Percentiles rank a stretch among this genome's conserved stretches.
Conservation (phyloP, 2,329 filamentous ascomycete genomes). For the Pseudomassariella vexata region DNA sequence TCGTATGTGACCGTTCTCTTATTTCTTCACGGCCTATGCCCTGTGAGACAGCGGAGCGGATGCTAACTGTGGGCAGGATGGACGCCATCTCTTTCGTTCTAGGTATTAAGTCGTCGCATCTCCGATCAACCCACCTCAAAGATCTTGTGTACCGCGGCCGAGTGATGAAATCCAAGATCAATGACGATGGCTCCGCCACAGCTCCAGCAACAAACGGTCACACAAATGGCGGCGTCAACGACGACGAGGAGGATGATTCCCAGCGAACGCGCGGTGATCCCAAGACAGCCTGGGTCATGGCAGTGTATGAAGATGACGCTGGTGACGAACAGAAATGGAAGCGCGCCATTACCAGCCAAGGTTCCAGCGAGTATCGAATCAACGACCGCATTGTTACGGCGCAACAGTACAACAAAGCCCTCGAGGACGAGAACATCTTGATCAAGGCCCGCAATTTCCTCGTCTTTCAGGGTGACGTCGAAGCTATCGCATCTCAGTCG, state of each 20-base stretch:
- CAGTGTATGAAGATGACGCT: conserved; percentile 95
- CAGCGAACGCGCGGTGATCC: conserved; percentile 70
- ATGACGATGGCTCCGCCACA: conserved; percentile 77
- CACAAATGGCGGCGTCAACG: conserved; percentile 54
- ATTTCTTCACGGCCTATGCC: conserved; percentile 6
- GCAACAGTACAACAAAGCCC: conserved; percentile 85
- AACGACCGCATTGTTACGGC: conserved; percentile 87
- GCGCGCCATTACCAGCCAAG: conserved; percentile 81
- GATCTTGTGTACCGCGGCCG: conserved; percentile 95
- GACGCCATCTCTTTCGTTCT: conserved; percentile 98
- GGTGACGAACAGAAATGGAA: conserved; percentile 96
- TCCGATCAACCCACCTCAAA: conserved; percentile 87
- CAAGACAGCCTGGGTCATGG: conserved; percentile 97
- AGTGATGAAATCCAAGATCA: conserved; percentile 87
- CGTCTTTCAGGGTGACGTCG: conserved; percentile 96
- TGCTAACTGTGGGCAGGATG: conserved; percentile 56
- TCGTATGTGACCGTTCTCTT: conserved; percentile 56
- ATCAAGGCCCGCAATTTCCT: conserved; percentile 98
- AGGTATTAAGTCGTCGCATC: conserved; percentile 96
- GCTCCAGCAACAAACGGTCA: conserved; percentile 52
- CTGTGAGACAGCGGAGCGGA: too few relatives aligned
- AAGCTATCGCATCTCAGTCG: conserved; percentile 92
- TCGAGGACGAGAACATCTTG: conserved; percentile 91
- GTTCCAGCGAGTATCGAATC: conserved; percentile 92
- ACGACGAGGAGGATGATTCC: conserved; percentile 52